phyloP scores from a whole-genome alignment of 1,284 basidiomycete species.

The Cerrena zonata region DNA sequence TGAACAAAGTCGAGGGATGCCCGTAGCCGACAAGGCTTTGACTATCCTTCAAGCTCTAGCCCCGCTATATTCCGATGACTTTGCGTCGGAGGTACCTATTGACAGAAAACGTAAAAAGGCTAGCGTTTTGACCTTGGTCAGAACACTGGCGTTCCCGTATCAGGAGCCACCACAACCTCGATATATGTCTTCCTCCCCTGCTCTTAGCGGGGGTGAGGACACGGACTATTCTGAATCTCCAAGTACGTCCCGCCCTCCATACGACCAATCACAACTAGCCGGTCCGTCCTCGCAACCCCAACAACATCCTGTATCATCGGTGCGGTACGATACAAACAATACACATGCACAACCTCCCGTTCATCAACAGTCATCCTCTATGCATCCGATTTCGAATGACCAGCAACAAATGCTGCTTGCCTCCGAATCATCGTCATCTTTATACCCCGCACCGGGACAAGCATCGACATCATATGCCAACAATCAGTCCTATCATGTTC shows the following conservation, averaged over 20 bases:
- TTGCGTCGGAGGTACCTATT: constrained; percentile 36
- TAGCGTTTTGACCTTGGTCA: constrained; percentile 57
- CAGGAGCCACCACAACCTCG: constrained; percentile 52
- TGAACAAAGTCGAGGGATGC: constrained; percentile 53
- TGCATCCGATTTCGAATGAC: not conserved
- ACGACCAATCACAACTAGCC: not conserved
- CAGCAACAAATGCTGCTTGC: not conserved
- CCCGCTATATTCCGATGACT: constrained; percentile 63
- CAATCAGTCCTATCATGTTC: not conserved
- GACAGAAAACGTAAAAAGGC: constrained; percentile 55
- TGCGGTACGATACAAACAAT: constrained; percentile 17
- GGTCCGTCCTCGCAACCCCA: constrained; percentile 1
- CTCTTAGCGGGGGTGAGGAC: constrained; percentile 7
- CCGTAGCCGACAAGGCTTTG: constrained; percentile 67
- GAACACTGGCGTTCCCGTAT: constrained; percentile 73
- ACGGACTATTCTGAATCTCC: not conserved
- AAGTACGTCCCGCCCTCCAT: not conserved
- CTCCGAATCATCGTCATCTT: not conserved
- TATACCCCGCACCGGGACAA: not conserved
- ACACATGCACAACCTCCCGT: not conserved
- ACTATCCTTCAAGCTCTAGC: constrained; percentile 62
- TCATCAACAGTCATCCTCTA: not conserved
- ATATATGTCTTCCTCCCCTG: constrained; percentile 18
- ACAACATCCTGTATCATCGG: constrained; percentile 18
- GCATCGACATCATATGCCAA: not conserved